These are phyloP conservation scores for Fusarium anguioides DNA, from an alignment of 2,329 filamentous ascomycete genomes.

Conservation along the genomic window DNA sequence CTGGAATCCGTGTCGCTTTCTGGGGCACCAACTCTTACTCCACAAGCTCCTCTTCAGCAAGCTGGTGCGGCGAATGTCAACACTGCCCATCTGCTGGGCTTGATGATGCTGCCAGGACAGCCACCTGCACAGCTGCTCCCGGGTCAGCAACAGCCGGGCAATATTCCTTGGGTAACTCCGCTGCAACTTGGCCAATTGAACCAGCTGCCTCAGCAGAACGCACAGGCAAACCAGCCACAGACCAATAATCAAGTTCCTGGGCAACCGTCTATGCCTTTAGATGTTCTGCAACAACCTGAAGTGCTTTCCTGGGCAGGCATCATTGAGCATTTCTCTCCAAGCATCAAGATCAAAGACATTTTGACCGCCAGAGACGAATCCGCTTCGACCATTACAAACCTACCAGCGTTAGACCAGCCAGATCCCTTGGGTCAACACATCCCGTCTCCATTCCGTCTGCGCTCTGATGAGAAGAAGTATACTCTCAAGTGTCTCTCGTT, in stretches of 20 bases:
- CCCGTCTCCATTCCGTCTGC: constrained; percentile 37
- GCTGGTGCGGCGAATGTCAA: constrained; percentile 10
- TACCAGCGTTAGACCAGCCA: constrained; percentile 11
- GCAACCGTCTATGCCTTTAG: constrained; percentile 3
- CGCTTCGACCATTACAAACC: neutral
- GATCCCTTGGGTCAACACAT: constrained; percentile 35
- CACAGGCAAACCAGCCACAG: neutral
- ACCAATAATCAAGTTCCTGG: constrained; percentile 9
- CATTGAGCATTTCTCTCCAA: constrained; percentile 56
- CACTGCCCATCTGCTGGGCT: constrained; percentile 27
- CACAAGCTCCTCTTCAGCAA: constrained; percentile 44
- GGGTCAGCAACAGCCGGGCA: neutral
- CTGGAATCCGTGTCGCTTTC: constrained; percentile 75
- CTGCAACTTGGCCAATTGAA: neutral
- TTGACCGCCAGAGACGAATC: constrained; percentile 17
- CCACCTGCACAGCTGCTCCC: neutral
- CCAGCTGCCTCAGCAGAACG: constrained; percentile 7
- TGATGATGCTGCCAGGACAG: constrained; percentile 17
- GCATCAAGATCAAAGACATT: constrained; percentile 47
- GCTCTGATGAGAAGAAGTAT: constrained; percentile 45
- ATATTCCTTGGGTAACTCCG: neutral
- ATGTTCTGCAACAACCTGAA: constrained; percentile 44
- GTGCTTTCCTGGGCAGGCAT: constrained; percentile 56
- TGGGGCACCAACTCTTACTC: constrained; percentile 52
- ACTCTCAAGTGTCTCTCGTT: constrained; percentile 59